Evolutionary conservation across 495 filamentous ascomycete genomes (phyloP), one percentile per base, ranked within the genome.

Genomic region (Hamigera avellanea): DNA sequence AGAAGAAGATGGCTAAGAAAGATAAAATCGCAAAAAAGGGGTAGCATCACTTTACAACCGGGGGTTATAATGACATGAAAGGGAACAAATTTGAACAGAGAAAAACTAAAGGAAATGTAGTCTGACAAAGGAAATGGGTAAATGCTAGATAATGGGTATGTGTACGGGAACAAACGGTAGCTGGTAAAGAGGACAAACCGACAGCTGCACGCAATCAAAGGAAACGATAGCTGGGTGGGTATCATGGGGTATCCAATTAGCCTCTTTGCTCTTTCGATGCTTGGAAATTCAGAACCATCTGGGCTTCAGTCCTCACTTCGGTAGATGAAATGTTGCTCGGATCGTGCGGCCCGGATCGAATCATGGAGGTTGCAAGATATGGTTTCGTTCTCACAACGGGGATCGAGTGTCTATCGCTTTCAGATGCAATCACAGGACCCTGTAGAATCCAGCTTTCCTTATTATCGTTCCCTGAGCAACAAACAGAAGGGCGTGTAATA

Each of bases 191-290:
- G 39, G 46, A 48, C 39, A 57, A 52, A 45, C 40, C 37, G 47
- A 53, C 53, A 45, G 57, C 56, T 56, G 44, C 58, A 61, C 50
- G 57, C 58, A 65, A 48, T 51, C 53, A 48, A 54, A 54, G 42
- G 48, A 48, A 46, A 56, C 46, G 45, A 57, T 59, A 56, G 57
- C 52, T 63, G 60, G 43, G 36, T 45, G 55, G 64, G 60, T 67
- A 66, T 66, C 62, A 62, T 47, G 49, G 48, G 55, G 54, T 59
- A 59, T 60, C 59, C 60, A 65, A 66, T 56, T 52, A 59, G 50
- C 50, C 52, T 57, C 43, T 47, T 48, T 62, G 53, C 49, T 59
- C 49, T 57, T 48, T 57, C 50, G 40, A 42, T 41, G 35, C 36
- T 8, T 40, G 41, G 44, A 44, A 48, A 48, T 37, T 36, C 38